Conservation (phyloP, 169 alveolate species). For the Plasmodium sp. region DNA sequence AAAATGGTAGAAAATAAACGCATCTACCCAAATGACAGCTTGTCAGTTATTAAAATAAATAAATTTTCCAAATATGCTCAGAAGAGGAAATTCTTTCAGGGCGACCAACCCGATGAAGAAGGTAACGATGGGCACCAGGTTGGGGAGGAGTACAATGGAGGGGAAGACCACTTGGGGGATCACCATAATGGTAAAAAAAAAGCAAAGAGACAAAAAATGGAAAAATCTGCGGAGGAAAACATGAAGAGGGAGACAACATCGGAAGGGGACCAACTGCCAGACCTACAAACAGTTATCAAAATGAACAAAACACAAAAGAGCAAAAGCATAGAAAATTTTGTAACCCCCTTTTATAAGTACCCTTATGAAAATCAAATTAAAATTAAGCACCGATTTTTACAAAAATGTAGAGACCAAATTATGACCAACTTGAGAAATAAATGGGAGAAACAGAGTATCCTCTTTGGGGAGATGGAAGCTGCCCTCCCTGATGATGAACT, state of each 20-base stretch:
- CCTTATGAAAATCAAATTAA: slow-evolving; percentile 55
- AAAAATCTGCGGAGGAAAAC: neutral
- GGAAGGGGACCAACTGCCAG: slow-evolving; percentile 1
- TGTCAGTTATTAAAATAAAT: slow-evolving; percentile 62
- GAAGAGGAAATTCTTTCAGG: slow-evolving; percentile 25
- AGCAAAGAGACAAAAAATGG: neutral
- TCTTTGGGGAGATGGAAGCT: slow-evolving; percentile 39
- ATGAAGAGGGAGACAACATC: neutral
- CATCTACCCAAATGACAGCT: slow-evolving; percentile 39
- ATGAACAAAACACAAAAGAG: slow-evolving; percentile 27
- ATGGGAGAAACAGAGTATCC: slow-evolving; percentile 32
- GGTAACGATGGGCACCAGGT: neutral
- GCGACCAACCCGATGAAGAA: neutral
- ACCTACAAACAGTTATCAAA: slow-evolving; percentile 59
- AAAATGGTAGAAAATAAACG: slow-evolving; percentile 70
- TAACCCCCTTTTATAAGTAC: slow-evolving; percentile 72
- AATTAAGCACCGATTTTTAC: slow-evolving; percentile 57
- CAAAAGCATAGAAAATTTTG: slow-evolving; percentile 70
- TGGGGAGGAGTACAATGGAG: neutral
- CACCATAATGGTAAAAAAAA: neutral
- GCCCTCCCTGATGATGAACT: neutral
- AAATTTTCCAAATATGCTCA: slow-evolving; percentile 1
- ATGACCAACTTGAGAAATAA: slow-evolving; percentile 46
- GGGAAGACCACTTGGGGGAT: neutral
- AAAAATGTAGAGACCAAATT: slow-evolving; percentile 66